These are phyloP conservation scores for Saccharomyces paradoxus DNA, from an alignment of 805 yeast species.

Conservation along the genomic window DNA sequence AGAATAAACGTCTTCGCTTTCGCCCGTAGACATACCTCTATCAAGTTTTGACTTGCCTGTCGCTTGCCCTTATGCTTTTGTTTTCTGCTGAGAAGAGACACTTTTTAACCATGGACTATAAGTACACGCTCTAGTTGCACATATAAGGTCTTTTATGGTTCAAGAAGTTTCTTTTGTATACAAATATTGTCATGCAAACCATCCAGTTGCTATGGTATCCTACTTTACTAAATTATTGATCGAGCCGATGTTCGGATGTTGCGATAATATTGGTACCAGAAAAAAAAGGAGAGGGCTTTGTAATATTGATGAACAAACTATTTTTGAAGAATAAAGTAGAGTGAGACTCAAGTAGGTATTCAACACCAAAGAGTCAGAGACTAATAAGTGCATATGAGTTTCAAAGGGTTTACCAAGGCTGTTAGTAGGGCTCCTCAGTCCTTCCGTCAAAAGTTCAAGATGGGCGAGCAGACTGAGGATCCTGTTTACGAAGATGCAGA, in stretches of 20 bases:
- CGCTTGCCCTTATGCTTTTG: neutral
- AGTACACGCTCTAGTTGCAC: neutral
- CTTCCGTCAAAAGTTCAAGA: constrained; percentile 82
- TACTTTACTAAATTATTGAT: neutral
- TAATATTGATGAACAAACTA: neutral
- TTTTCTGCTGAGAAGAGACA: neutral
- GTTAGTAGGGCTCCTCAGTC: constrained; percentile 84
- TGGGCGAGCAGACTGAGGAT: constrained; percentile 73
- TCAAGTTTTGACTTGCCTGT: neutral
- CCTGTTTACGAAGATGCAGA: constrained; percentile 93
- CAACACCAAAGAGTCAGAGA: neutral
- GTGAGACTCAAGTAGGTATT: neutral
- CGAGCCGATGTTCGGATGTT: neutral
- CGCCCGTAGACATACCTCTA: constrained; percentile 1
- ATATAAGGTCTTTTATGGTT: neutral
- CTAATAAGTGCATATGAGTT: constrained; percentile 51
- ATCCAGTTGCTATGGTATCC: neutral
- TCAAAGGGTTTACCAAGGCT: constrained; percentile 79
- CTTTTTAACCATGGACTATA: neutral
- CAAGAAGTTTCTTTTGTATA: neutral
- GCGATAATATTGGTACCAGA: neutral
- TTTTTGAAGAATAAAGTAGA: neutral
- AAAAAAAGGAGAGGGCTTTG: neutral
- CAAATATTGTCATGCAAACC: neutral
- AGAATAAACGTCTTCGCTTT: constrained; percentile 22